Evolutionary conservation across 768 basidiomycete species (phyloP), one percentile per base, ranked within the genome.

Genomic region (Pulveroboletus sp.): DNA sequence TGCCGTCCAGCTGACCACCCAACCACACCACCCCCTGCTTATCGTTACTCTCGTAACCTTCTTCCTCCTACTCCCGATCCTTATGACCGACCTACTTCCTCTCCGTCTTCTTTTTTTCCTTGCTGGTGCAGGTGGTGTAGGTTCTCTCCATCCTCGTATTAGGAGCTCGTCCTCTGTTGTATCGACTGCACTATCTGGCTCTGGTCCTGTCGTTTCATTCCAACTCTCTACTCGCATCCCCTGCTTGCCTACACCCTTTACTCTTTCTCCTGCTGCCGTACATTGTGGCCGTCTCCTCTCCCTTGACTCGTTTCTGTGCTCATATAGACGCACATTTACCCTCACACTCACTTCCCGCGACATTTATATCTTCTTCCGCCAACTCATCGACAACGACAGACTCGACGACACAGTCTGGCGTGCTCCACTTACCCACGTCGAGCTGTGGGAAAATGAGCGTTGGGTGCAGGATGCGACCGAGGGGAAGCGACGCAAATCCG

Each of bases 391-490:
- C 56, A 72, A 92, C 54, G 84, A 90, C 54, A 72, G 70, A 10
- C 75, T 92, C 4, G 71, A 74, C 6, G 84, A 89, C 59, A 67
- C 60, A 27, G 79, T 79, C 39, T 90, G 87, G 86, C 71, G 67
- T 0, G 72, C 82, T 2, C 79, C 84, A 60, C 74, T 83, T 69
- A 65, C 79, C 6, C 77, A 82, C 31, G 86, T 91, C 14, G 85
- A 88, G 64, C 62, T 91, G 21, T 91, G 80, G 73, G 89, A 92
- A 72, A 92, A 90, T 66, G 86, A 91, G 62, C 74, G 89, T 15
- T 83, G 77, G 69, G 62, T 66, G 32, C 64, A 67, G 30, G 50
- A 54, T 30, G 45, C 32, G 2, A 8, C 39, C 0, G 50, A 61
- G 6, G 18, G 9, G 30, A 53, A 49, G 46, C 47, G 46, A 7